Percentiles rank a stretch among this genome's conserved stretches.
Evolutionary conservation across 1,284 basidiomycete genomes (phyloP).

Genomic region (Marasmius sp.): DNA sequence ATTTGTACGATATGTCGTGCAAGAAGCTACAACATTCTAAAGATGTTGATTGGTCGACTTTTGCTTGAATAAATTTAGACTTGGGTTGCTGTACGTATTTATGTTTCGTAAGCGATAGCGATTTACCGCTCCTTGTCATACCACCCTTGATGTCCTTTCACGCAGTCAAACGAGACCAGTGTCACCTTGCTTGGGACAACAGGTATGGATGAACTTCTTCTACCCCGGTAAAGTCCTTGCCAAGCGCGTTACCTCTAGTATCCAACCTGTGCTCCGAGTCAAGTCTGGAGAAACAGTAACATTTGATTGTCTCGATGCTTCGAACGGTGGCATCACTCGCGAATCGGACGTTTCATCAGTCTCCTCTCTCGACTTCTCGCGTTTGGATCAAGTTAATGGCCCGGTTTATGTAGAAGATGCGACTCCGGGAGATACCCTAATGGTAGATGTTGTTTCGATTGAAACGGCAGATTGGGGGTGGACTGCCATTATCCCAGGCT

Average conservation of each 20-base stretch:
- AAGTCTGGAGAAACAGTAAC: conserved; percentile 53
- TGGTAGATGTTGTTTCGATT: conserved; percentile 53
- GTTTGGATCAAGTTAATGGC: conserved; percentile 58
- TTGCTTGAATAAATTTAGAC: not conserved
- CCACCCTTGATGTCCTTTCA: conserved; percentile 41
- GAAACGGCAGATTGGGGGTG: conserved; percentile 60
- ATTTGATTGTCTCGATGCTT: conserved; percentile 63
- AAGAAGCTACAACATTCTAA: not conserved
- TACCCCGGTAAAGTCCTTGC: not conserved
- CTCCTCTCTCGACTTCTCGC: conserved; percentile 40
- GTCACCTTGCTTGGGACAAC: conserved; percentile 58
- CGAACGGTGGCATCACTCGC: conserved; percentile 57
- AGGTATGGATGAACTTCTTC: conserved; percentile 34
- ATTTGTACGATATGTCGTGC: conserved; percentile 53
- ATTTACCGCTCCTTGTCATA: not conserved
- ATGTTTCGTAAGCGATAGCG: not conserved
- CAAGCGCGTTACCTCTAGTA: conserved; percentile 30
- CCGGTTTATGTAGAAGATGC: conserved; percentile 54
- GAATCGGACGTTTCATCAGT: conserved; percentile 38
- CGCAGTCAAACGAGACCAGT: conserved; percentile 46
- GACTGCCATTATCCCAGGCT: conserved; percentile 58
- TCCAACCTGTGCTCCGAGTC: conserved; percentile 47
- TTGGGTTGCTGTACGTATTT: not conserved
- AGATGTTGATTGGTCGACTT: conserved; percentile 4
- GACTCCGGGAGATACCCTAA: conserved; percentile 54